Evolutionary conservation across 2,329 filamentous ascomycete species (phyloP), one percentile per base, ranked within the genome.

Genomic region (Aspergillus pseudoterreus): DNA sequence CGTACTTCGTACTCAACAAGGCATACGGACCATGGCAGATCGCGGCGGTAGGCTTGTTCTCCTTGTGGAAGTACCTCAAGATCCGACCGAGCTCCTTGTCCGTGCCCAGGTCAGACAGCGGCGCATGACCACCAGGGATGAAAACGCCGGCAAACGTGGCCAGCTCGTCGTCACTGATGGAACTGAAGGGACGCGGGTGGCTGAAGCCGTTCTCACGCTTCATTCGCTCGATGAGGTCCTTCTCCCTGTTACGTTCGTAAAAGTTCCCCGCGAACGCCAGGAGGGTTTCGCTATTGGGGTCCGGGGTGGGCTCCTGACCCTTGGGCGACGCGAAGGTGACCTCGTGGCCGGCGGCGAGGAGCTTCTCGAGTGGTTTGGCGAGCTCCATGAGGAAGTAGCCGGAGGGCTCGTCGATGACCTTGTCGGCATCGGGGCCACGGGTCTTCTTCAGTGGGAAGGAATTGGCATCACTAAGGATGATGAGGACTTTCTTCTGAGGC

Each of bases 21-120:
- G 73, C 75, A 57, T 71, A 76, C 0, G 75, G 74, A 1, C 75
- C 75, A 49, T 78, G 75, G 36, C 75, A 77, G n/a, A 77, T 71
- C 3, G 68, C 70, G 1, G 73, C 74, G 0, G 75, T 77, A 0
- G 75, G 74, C 54, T 77, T 77, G 4, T 64, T 59, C 52, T 67
- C 55, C 2, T 44, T 43, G 48, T 77, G 71, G 55, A 77, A 77
- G 27, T 72, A 70, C 2, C 54, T 57, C 46, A 78, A 46, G 3
- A 77, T 72, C 4, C 74, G 65, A 0, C 74, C 75, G 6, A 77
- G 61, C 2, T 77, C 73, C 3, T 63, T 49, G 50, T 77, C 66
- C 14, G 66, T 67, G 0, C 74, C 74, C 0, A 78, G 57, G 56
- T 77, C 74, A 1, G 59, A 52, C 35, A 78, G 57, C 4, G 75